Percentiles rank a stretch among this genome's conserved stretches.
phyloP scores from a whole-genome alignment of 164 flowering plant species.

The Magnolia kwangsiensis region DNA sequence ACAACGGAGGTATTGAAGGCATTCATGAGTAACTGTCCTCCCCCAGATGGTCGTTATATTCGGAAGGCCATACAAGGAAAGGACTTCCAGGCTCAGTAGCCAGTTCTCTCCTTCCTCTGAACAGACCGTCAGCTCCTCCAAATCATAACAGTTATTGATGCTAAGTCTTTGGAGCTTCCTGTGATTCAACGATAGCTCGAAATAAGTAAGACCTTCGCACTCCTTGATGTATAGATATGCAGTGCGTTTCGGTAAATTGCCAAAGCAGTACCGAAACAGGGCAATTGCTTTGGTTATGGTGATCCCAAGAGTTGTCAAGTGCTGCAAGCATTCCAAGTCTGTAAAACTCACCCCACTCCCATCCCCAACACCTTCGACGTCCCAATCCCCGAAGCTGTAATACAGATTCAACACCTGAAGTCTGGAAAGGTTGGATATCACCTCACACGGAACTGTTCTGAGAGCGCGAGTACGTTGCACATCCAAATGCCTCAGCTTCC shows the following conservation, averaged over 20 bases:
- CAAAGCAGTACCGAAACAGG: not conserved
- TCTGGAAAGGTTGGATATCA: not conserved
- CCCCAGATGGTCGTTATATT: slow-evolving; percentile 2
- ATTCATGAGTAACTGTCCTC: not conserved
- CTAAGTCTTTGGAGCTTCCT: not conserved
- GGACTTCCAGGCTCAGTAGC: not conserved
- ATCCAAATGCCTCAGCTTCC: slow-evolving; percentile 11
- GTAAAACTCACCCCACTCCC: not conserved
- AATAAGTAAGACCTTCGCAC: not conserved
- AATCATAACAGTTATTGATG: not conserved
- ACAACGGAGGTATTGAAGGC: slow-evolving; percentile 4
- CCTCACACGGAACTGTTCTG: not conserved
- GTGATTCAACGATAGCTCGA: not conserved
- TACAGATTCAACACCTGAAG: slow-evolving; percentile 9
- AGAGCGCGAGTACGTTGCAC: slow-evolving; percentile 1
- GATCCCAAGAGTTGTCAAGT: slow-evolving; percentile 10
- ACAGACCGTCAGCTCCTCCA: slow-evolving; percentile 10
- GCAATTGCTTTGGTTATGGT: not conserved
- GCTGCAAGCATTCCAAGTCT: slow-evolving; percentile 9
- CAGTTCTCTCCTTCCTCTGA: not conserved
- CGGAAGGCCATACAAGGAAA: not conserved
- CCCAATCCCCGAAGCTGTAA: slow-evolving; percentile 2
- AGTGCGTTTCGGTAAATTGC: not conserved
- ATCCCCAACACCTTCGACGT: no score
- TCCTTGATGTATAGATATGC: not conserved